phyloP scores from a whole-genome alignment of 768 basidiomycete species.

The Pleurotus djamor region DNA sequence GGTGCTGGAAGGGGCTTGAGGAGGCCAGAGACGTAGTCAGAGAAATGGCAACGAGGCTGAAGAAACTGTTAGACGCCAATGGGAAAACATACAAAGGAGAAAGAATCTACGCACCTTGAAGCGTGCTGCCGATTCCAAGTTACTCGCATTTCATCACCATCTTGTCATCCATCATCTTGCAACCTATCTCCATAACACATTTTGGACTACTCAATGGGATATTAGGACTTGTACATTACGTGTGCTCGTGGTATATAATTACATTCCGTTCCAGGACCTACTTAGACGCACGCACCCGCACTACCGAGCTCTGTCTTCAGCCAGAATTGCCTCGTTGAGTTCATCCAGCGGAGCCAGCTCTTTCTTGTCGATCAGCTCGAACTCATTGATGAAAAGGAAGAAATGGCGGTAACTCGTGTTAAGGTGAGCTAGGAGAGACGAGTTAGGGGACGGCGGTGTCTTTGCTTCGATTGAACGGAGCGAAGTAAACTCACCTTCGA shows the following conservation, averaged over 20 bases:
- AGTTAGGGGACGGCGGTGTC: slow-evolving; percentile 2
- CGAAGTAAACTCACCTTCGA: slow-evolving; percentile 70
- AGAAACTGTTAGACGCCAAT: slow-evolving; percentile 53
- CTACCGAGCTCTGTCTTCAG: slow-evolving; percentile 47
- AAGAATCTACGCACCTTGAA: slow-evolving; percentile 11
- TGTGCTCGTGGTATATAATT: slow-evolving; percentile 3
- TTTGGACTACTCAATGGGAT: not conserved
- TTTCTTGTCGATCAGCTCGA: slow-evolving; percentile 94
- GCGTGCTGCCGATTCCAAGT: too few species aligned
- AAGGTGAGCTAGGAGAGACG: slow-evolving; percentile 69
- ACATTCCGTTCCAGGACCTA: not conserved
- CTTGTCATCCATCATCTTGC: too few species aligned
- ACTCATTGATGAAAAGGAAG: slow-evolving; percentile 97
- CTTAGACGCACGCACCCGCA: not conserved
- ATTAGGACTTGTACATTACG: not conserved
- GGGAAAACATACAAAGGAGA: slow-evolving; percentile 46
- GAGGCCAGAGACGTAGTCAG: slow-evolving; percentile 63
- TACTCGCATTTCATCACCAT: not conserved
- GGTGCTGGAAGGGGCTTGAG: slow-evolving; percentile 66
- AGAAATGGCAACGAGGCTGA: slow-evolving; percentile 59
- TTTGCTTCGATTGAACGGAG: not conserved
- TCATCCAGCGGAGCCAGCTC: slow-evolving; percentile 94
- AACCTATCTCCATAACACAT: not conserved
- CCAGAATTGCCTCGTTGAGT: slow-evolving; percentile 85
- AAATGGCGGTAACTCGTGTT: slow-evolving; percentile 99